A percentile compares a stretch with the other conserved stretches of the same genome.
phyloP scores from a whole-genome alignment of 2,329 filamentous ascomycete species.

The Penicillium sp. region DNA sequence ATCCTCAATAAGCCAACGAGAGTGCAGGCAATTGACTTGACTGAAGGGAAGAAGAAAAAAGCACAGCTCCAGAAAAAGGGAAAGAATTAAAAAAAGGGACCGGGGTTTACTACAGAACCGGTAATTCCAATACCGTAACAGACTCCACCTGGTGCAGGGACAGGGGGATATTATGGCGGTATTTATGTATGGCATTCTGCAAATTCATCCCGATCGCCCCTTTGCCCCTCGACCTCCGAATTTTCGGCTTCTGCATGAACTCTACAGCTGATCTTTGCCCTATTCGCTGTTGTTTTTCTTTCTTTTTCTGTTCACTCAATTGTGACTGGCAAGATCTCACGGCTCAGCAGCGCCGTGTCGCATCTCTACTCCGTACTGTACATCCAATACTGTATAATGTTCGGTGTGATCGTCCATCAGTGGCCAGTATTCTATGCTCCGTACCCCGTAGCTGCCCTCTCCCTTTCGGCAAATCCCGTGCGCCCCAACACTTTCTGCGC shows the following conservation, averaged over 20 bases:
- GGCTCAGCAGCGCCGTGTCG: neutral
- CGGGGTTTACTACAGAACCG: neutral
- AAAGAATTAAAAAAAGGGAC: conserved; percentile 13
- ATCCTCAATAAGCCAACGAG: conserved; percentile 10
- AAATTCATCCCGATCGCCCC: neutral
- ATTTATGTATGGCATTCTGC: neutral
- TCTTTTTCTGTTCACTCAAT: neutral
- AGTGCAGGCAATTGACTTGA: conserved; percentile 14
- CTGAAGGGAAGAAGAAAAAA: conserved; percentile 7
- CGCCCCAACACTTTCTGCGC: conserved; percentile 2
- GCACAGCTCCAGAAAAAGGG: conserved; percentile 5
- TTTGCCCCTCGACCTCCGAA: neutral
- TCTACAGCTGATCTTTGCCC: conserved; percentile 2
- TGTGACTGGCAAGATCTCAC: neutral
- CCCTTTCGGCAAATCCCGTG: neutral
- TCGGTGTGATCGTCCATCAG: neutral
- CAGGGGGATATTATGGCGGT: neutral
- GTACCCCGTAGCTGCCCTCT: neutral
- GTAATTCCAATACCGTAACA: conserved; percentile 20
- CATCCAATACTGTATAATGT: neutral
- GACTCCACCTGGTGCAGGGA: neutral
- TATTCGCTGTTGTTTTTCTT: neutral
- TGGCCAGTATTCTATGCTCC: neutral
- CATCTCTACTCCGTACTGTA: neutral
- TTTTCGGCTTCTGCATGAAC: conserved; percentile 3